A percentile compares a stretch with the other conserved stretches of the same genome.
phyloP scores from a whole-genome alignment of 805 yeast genomes.

The Candida ficus region DNA sequence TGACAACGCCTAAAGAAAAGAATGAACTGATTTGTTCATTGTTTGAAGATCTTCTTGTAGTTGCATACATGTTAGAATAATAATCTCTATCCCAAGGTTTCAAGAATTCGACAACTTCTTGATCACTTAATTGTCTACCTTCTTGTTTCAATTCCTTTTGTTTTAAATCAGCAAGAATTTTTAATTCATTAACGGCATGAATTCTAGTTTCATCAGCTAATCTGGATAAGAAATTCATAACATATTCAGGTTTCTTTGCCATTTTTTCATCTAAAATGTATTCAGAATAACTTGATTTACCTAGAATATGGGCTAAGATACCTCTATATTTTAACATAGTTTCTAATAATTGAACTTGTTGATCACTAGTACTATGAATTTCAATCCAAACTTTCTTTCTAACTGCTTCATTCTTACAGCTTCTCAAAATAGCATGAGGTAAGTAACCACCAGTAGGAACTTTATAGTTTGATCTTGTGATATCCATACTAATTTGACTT shows the following conservation, averaged over 20 bases:
- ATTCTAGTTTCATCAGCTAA: constrained; percentile 47
- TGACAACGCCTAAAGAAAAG: constrained; percentile 80
- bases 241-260: constrained; percentile 80
- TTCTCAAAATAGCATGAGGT: constrained; percentile 59
- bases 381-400: constrained; percentile 72
- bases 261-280: constrained; percentile 86
- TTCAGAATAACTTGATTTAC: constrained; percentile 62
- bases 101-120: constrained; percentile 41
- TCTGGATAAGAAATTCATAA: constrained; percentile 58
- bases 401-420: constrained; percentile 48
- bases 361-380: constrained; percentile 56
- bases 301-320: constrained; percentile 66
- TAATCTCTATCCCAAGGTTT: constrained; percentile 94
- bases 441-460: constrained; percentile 59
- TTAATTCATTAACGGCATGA: constrained; percentile 57
- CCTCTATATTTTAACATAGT: constrained; percentile 61
- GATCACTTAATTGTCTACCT: constrained; percentile 25
- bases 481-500: constrained; percentile 28
- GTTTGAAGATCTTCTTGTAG: constrained; percentile 29
- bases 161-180: constrained; percentile 37
- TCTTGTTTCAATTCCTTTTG: constrained; percentile 23
- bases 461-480: constrained; percentile 36
- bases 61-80: constrained; percentile 32
- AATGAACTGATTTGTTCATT: constrained; percentile 55
- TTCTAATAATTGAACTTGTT: constrained; percentile 58